Evolutionary conservation across 805 yeast species (phyloP).

Genomic region (Diddensiella santjacobensis): DNA sequence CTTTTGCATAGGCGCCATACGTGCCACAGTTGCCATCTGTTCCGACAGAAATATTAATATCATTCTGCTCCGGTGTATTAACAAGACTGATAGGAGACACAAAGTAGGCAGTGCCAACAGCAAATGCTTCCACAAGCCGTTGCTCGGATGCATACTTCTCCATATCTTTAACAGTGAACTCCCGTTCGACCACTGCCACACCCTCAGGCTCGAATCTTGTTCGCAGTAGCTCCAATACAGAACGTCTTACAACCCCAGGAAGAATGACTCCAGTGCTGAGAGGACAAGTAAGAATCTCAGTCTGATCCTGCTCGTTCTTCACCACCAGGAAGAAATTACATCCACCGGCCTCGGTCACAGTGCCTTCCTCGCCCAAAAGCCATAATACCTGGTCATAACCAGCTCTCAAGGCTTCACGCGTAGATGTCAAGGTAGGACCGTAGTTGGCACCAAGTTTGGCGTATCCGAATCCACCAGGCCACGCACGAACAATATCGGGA

Average conservation of each 20-base stretch:
- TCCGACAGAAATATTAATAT: conserved; percentile 41
- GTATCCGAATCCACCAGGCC: conserved; percentile 57
- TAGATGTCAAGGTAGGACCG: conserved; percentile 49
- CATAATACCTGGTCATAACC: conserved; percentile 53
- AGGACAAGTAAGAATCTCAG: conserved; percentile 50
- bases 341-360: conserved; percentile 54
- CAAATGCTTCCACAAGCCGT: conserved; percentile 50
- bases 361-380: conserved; percentile 50
- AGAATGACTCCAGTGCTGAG: conserved; percentile 48
- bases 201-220: conserved; percentile 35
- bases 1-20: conserved; percentile 37
- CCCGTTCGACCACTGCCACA: conserved; percentile 43
- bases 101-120: conserved; percentile 52
- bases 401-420: conserved; percentile 41
- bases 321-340: conserved; percentile 50
- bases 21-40: conserved; percentile 38
- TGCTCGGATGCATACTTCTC: conserved; percentile 44
- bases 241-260: conserved; percentile 52
- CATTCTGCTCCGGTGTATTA: conserved; percentile 41
- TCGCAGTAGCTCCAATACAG: conserved; percentile 39
- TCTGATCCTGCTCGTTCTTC: conserved; percentile 38
- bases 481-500: conserved; percentile 47
- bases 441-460: conserved; percentile 54
- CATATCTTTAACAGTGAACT: conserved; percentile 46
- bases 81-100: conserved; percentile 47